These are phyloP conservation scores for Metarhizium rileyi DNA, from an alignment of 2,329 filamentous ascomycete species.

Conservation along the genomic window DNA sequence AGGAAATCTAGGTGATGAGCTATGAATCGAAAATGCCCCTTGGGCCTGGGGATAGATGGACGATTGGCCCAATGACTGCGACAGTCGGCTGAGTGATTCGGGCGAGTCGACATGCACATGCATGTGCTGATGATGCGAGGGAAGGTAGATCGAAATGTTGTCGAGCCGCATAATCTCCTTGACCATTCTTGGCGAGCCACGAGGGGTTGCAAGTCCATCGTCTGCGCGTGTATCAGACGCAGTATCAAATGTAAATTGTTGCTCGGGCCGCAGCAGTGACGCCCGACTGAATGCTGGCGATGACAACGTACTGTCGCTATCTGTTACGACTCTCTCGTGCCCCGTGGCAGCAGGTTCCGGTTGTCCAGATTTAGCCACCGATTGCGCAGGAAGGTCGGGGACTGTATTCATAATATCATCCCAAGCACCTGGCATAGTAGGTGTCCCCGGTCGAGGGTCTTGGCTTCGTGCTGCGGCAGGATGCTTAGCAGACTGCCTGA, in stretches of 20 bases:
- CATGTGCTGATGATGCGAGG: slow-evolving; percentile 37
- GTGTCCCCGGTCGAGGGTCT: neutral
- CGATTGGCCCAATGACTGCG: slow-evolving; percentile 21
- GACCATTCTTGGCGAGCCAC: slow-evolving; percentile 42
- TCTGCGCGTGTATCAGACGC: slow-evolving; percentile 4
- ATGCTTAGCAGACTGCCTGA: neutral
- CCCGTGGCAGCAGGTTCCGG: neutral
- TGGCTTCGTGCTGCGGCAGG: neutral
- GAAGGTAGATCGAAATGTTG: slow-evolving; percentile 44
- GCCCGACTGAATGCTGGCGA: slow-evolving; percentile 19
- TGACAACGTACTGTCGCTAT: slow-evolving; percentile 17
- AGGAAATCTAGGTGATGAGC: neutral
- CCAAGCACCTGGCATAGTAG: slow-evolving; percentile 44
- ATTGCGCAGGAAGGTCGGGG: neutral
- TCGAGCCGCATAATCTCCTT: slow-evolving; percentile 44
- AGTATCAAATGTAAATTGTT: neutral
- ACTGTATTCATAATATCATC: slow-evolving; percentile 18
- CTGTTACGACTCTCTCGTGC: neutral
- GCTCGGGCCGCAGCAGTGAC: slow-evolving; percentile 7
- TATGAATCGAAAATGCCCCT: slow-evolving; percentile 47
- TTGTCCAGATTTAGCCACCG: neutral
- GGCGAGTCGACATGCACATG: slow-evolving; percentile 22
- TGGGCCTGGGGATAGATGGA: slow-evolving; percentile 44
- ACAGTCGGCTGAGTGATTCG: slow-evolving; percentile 18
- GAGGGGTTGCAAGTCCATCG: slow-evolving; percentile 32